Evolutionary conservation across 148 eudicot species (phyloP), one percentile per base, ranked within the genome.

Genomic region (Polygonum maritimum): DNA sequence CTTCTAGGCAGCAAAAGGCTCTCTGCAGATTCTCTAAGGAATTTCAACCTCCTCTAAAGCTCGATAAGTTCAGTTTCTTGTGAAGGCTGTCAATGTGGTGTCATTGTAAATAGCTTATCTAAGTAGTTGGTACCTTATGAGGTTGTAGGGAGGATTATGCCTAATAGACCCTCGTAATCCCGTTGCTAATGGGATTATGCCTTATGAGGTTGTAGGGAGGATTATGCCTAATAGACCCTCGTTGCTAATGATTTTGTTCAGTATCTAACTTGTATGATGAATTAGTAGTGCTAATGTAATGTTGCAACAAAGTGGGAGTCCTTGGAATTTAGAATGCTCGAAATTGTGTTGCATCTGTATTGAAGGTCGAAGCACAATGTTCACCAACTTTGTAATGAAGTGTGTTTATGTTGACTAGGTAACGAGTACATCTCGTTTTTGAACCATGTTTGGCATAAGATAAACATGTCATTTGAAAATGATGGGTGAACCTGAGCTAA

Each of bases 261-360:
- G 21, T 38, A 35, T 41, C 44, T 15, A 67, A 36, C 71, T 35
- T 67, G 71, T 35, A 67, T 67, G 41, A 67, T 67, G 71, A 36
- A 22, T 15, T 67, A 67, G 71, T 67, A 67, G 71, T 21, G 31
- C 71, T 67, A 36, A 67, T 54, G 60, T 54, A 44, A 41, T 63
- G 70, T 5, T 65, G 71, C 36, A 67, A 26, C 31, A 26, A 26
- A 26, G 1, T 35, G 72, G n/a, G 5, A 35, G 72, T 36, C 7
- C 44, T 69, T 31, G 36, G 41, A 35, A 18, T 35, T 9, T 38
- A 44, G 74, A 70, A 40, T 44, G 14, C 5, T 70, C 3, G 26
- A 13, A 40, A 19, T 69, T 38, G 1, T 39, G 74, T 70, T 40
- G 48, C 73, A 15, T 36, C 1, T 18, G 21, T 16, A 35, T 12